Evolutionary conservation across 148 eudicot genomes (phyloP), one percentile per base, ranked within the genome.

Genomic region (Arbutus unedo): DNA sequence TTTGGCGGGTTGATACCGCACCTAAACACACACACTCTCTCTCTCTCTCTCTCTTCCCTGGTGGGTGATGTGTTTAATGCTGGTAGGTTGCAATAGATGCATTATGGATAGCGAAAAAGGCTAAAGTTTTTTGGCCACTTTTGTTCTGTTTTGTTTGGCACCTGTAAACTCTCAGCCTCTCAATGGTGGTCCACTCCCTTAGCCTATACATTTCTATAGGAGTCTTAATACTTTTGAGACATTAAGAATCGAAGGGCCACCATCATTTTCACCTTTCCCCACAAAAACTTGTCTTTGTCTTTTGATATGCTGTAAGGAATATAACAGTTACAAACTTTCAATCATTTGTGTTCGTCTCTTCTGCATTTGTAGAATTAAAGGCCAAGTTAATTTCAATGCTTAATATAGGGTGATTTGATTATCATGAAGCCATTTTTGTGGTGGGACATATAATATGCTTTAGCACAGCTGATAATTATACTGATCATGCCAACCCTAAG

Each of bases 71-170:
- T 53, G 70, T 38, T 38, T 53, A 16, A 16, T 55, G 66, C 7
- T 77, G 62, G 80, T 77, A 77, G 66, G 80, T 54, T 77, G 66
- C 80, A 55, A 16, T 41, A 54, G 66, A 55, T 38, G 13, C 80
- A 7, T 9, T 9, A 41, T 2, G 62, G 80, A 54, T 55, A 15
- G 15, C 15, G 21, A 78, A 78, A 16, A 56, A 8, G 21, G 15
- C 25, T 41, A 67, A 67, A 4, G 13, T 7, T 56, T 43, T 43
- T 78, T 9, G 25, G 57, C 4, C 45, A 16, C 31, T 8, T 31
- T 15, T 25, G 6, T 54, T 16, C 57, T 15, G 60, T 66, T 66
- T 10, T 15, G 60, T 66, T 66, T 10, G 71, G 71, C 43, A 25
- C 16, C 71, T 3, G 15, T 10, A 9, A 25, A 16, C 19, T 77